These are phyloP conservation scores for Nakazawaea siamensis DNA, from an alignment of 805 yeast species.

Conservation along the genomic window DNA sequence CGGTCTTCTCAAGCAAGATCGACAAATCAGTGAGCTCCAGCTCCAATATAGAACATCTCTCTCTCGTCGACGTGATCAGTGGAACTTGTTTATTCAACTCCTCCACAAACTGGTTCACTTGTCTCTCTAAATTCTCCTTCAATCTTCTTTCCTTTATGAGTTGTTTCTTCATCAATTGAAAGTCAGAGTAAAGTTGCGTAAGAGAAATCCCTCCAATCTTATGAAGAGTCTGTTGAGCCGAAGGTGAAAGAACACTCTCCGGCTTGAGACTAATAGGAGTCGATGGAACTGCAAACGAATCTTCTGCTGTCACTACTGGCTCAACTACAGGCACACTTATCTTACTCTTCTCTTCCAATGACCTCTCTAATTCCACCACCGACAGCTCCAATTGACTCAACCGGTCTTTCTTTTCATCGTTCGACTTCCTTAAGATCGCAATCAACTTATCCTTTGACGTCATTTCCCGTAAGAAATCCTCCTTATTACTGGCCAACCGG, in stretches of 20 bases:
- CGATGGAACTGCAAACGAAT: constrained; percentile 14
- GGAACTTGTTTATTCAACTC: constrained; percentile 81
- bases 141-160: constrained; percentile 62
- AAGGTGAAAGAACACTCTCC: constrained; percentile 33
- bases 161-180: constrained; percentile 54
- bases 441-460: constrained; percentile 53
- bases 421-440: constrained; percentile 45
- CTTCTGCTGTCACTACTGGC: not conserved
- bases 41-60: constrained; percentile 48
- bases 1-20: constrained; percentile 43
- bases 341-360: constrained; percentile 32
- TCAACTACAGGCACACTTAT: constrained; percentile 11
- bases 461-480: constrained; percentile 48
- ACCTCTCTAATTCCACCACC: constrained; percentile 32
- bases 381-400: constrained; percentile 44
- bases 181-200: constrained; percentile 59
- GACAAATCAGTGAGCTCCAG: constrained; percentile 46
- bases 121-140: constrained; percentile 60
- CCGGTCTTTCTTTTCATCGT: constrained; percentile 42
- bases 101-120: constrained; percentile 59
- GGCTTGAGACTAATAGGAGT: constrained; percentile 34
- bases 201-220: constrained; percentile 44
- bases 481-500: constrained; percentile 32
- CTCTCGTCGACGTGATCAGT: constrained; percentile 55
- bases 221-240: constrained; percentile 48